Evolutionary conservation across 306 rosid species (phyloP).

Genomic region (Inga leiocalycina): DNA sequence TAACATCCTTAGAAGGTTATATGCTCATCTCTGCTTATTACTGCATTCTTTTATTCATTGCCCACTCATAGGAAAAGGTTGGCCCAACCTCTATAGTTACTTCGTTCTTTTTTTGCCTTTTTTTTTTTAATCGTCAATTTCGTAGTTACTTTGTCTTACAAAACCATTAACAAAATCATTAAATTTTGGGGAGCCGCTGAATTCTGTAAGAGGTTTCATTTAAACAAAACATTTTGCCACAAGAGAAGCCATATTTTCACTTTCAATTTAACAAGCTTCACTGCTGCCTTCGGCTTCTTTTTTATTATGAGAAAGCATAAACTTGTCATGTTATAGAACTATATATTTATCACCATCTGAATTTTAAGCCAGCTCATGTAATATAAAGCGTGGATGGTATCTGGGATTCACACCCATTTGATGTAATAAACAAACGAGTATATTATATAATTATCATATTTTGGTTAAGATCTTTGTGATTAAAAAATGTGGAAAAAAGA

Average conservation of each 20-base stretch:
- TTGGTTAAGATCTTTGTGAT: background rate
- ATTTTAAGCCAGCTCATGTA: background rate
- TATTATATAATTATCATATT: background rate
- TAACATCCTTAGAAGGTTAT: constrained; percentile 26
- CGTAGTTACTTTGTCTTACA: background rate
- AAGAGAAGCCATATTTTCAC: background rate
- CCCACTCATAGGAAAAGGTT: background rate
- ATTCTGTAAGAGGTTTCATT: background rate
- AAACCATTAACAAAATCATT: background rate
- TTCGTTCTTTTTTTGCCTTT: background rate
- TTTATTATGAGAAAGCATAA: background rate
- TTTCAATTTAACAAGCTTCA: background rate
- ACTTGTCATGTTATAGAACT: background rate
- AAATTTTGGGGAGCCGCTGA: background rate
- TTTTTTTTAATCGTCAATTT: background rate
- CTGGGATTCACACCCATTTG: background rate
- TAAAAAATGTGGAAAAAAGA: background rate
- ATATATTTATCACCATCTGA: background rate
- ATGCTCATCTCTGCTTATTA: background rate
- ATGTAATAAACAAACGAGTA: too few species aligned
- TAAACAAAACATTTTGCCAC: background rate
- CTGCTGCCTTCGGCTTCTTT: background rate
- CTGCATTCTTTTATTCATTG: constrained; percentile 6
- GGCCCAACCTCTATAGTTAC: background rate
- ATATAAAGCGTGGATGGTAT: background rate